Base-by-base conservation (phyloP, 2,329 filamentous ascomycete genomes). In the Fusarium mundagurra region DNA sequence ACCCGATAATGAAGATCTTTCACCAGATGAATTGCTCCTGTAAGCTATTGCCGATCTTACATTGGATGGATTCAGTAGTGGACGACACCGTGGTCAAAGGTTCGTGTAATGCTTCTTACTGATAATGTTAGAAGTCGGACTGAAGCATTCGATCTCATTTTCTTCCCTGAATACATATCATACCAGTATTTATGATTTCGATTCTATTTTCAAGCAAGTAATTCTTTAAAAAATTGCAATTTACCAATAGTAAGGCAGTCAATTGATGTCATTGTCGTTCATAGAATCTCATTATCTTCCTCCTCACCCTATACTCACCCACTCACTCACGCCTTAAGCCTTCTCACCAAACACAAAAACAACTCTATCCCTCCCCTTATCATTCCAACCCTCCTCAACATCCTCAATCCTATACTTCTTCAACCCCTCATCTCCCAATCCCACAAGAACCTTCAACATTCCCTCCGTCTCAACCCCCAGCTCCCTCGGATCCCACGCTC, bases 401-500 rank as follows among this genome's bases (percentile, higher is more conserved):
- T 81, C 75, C 24, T 73, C 71, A 34, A 81, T 65, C 33, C 50
- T 72, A 27, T 79, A 71, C 51, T 59, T 67, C 22, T 64, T 55
- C 16, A 81, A 61, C 2, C 71, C 75, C 24, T 74, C 75, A 29
- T 72, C 65, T 8, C 75, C 51, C 41, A 77, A 50, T 2, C 71
- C 78, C 29, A 74, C 71, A 33, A 80, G 60, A 27, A 79, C 77
- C 16, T 57, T 54, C 48, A 81, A 18, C 79, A 81, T 81, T 0
- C 72, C 78, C 12, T 48, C 51, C 9, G 74, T 67, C 67, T 79
- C 78, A 27, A 55, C 55, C 18, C 61, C 75, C 8, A 76, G 75
- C 24, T 81, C 79, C 14, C 69, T 58, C 50, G 83, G 69, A 20
- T 76, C 75, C 84, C 84, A 87, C 7, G 84, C 80, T 1, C 87